A percentile compares a stretch with the other conserved stretches of the same genome.
These are phyloP conservation scores for Clarkia xantiana DNA, from an alignment of 345 rosid species.

Conservation along the genomic window DNA sequence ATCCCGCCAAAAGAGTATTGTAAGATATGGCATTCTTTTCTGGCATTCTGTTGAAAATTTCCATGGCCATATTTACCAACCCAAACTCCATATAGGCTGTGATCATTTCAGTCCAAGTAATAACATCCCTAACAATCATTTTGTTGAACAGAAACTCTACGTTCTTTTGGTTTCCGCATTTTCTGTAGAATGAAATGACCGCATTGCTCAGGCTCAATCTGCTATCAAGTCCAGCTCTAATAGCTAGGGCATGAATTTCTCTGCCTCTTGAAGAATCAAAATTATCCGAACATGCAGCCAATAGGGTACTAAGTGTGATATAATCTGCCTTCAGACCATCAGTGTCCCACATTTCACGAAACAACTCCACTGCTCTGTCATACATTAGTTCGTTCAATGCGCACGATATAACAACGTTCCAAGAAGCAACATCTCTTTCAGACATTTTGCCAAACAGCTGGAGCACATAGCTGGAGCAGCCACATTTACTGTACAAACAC, in stretches of 20 bases:
- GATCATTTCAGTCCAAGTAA: slow-evolving; percentile 61
- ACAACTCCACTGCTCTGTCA: slow-evolving; percentile 33
- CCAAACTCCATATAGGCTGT: slow-evolving; percentile 57
- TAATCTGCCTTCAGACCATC: slow-evolving; percentile 32
- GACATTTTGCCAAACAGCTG: slow-evolving; percentile 59
- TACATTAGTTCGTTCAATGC: slow-evolving; percentile 25
- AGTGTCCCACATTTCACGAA: slow-evolving; percentile 21
- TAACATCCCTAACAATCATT: slow-evolving; percentile 39
- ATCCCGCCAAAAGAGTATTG: slow-evolving; percentile 56
- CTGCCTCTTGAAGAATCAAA: slow-evolving; percentile 28
- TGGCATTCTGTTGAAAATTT: slow-evolving; percentile 43
- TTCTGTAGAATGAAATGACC: slow-evolving; percentile 47
- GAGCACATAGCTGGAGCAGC: slow-evolving; percentile 22
- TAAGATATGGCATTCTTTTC: slow-evolving; percentile 50
- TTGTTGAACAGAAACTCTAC: slow-evolving; percentile 32
- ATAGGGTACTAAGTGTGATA: slow-evolving; percentile 43
- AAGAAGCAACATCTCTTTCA: slow-evolving; percentile 42
- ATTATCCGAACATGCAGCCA: slow-evolving; percentile 47
- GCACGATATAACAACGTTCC: slow-evolving; percentile 65
- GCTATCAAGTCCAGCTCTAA: slow-evolving; percentile 35
- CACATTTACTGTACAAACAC: slow-evolving; percentile 40
- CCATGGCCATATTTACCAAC: slow-evolving; percentile 42
- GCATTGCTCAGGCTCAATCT: slow-evolving; percentile 55
- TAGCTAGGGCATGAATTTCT: slow-evolving; percentile 54
- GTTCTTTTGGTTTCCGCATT: slow-evolving; percentile 28